Conservation (phyloP, 805 yeast species). For the Spathaspora sp. region DNA sequence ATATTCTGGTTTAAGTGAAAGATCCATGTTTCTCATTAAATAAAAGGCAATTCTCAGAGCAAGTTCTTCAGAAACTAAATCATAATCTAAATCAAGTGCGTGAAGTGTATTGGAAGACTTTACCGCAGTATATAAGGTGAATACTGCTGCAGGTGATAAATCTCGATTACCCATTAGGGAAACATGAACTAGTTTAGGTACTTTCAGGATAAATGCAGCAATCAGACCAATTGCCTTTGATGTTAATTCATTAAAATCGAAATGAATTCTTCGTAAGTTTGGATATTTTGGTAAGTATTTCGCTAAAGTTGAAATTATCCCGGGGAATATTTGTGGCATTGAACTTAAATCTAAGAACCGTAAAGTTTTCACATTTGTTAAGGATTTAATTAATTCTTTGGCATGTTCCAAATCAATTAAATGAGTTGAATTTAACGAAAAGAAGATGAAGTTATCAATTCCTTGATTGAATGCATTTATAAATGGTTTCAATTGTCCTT, state of each 20-base stretch:
- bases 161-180: conserved; percentile 51
- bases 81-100: conserved; percentile 53
- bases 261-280: conserved; percentile 48
- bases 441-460: conserved; percentile 41
- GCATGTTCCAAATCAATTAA: conserved; percentile 40
- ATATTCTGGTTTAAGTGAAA: conserved; percentile 27
- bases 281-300: conserved; percentile 44
- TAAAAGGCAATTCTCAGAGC: conserved; percentile 54
- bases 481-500: conserved; percentile 45
- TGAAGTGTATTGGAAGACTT: conserved; percentile 44
- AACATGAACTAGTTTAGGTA: conserved; percentile 48
- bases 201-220: conserved; percentile 44
- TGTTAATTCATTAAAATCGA: conserved; percentile 50
- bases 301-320: conserved; percentile 40
- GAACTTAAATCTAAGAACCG: conserved; percentile 53
- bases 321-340: conserved; percentile 50
- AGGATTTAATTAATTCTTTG: conserved; percentile 29
- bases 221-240: conserved; percentile 46
- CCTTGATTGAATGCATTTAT: conserved; percentile 34
- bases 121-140: conserved; percentile 48
- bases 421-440: conserved; percentile 50
- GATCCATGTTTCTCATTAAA: conserved; percentile 55
- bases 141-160: conserved; percentile 42
- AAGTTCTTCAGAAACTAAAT: conserved; percentile 47
- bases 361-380: conserved; percentile 37